Evolutionary conservation across 2,329 filamentous ascomycete species (phyloP).

Genomic region (Hymenoscyphus repandus): DNA sequence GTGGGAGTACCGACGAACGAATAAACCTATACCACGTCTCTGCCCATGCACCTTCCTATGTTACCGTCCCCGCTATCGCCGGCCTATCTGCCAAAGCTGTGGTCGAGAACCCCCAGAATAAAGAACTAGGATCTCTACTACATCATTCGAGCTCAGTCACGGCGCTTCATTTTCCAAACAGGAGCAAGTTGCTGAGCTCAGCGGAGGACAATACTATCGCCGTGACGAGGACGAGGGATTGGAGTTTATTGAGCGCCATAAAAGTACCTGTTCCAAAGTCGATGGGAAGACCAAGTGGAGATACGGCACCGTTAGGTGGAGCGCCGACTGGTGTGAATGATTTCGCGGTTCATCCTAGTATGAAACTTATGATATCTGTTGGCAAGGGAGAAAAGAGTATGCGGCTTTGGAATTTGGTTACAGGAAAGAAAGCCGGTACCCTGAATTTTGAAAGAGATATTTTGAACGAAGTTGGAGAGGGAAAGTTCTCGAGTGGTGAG

Average conservation of each 20-base stretch:
- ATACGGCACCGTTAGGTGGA: constrained; percentile 77
- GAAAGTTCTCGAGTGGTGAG: constrained; percentile 72
- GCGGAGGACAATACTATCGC: constrained; percentile 90
- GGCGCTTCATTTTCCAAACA: constrained; percentile 72
- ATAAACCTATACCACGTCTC: constrained; percentile 94
- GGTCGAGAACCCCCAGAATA: constrained; percentile 79
- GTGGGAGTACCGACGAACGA: constrained; percentile 86
- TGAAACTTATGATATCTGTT: constrained; percentile 94
- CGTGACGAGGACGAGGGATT: constrained; percentile 82
- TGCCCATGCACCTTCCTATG: constrained; percentile 55
- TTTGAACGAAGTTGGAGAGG: constrained; percentile 70
- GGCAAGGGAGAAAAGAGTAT: constrained; percentile 86
- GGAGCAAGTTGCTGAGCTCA: constrained; percentile 80
- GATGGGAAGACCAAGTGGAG: constrained; percentile 76
- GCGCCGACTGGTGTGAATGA: constrained; percentile 87
- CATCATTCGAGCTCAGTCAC: constrained; percentile 85
- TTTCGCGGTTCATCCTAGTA: constrained; percentile 91
- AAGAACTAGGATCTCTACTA: constrained; percentile 78
- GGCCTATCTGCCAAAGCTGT: constrained; percentile 67
- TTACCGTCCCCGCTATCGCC: constrained; percentile 55
- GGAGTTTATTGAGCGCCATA: constrained; percentile 80
- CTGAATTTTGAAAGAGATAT: constrained; percentile 75
- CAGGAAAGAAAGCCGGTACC: constrained; percentile 90
- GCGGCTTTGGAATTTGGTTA: constrained; percentile 94
- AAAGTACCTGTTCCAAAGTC: constrained; percentile 82